Percentiles rank a stretch among this genome's conserved stretches.
Conservation (phyloP, 2,329 filamentous ascomycete genomes). For the Helotiales sp. region DNA sequence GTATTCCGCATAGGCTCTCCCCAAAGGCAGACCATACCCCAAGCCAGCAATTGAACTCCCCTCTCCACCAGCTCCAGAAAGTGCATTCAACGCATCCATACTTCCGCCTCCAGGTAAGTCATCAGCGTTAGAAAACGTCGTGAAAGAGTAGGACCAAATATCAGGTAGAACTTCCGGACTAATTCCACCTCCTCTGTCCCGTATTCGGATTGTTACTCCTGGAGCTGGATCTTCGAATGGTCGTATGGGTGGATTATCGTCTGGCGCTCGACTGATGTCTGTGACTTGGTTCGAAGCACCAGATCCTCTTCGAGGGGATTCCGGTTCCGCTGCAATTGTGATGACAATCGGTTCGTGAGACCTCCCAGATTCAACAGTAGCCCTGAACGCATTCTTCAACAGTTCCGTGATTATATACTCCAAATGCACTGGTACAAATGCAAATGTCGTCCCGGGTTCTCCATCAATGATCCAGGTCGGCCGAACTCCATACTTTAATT, state of each 20-base stretch:
- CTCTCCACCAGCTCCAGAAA: slow-evolving; percentile 69
- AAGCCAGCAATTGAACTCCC: slow-evolving; percentile 87
- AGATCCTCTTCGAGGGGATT: slow-evolving; percentile 21
- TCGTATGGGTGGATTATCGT: slow-evolving; percentile 49
- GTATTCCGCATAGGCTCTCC: slow-evolving; percentile 94
- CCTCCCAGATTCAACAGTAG: slow-evolving; percentile 83
- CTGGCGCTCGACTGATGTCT: neutral
- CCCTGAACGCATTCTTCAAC: slow-evolving; percentile 94
- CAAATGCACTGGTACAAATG: slow-evolving; percentile 92
- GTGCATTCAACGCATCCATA: slow-evolving; percentile 74
- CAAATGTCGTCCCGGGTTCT: slow-evolving; percentile 84
- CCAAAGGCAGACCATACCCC: slow-evolving; percentile 89
- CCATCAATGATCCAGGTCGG: slow-evolving; percentile 83
- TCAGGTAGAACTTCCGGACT: slow-evolving; percentile 80
- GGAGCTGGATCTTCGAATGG: slow-evolving; percentile 70
- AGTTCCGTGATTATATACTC: slow-evolving; percentile 98
- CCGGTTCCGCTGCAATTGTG: slow-evolving; percentile 76
- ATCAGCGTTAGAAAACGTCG: slow-evolving; percentile 78
- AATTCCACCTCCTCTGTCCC: slow-evolving; percentile 94
- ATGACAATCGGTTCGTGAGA: slow-evolving; percentile 84
- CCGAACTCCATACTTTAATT: slow-evolving; percentile 90
- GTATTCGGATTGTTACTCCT: slow-evolving; percentile 92
- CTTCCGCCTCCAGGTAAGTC: slow-evolving; percentile 51
- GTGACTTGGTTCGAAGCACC: neutral
- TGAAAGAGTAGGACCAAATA: slow-evolving; percentile 98